Evolutionary conservation across 2,329 filamentous ascomycete genomes (phyloP).

Genomic region (Botrytis hyacinthi): DNA sequence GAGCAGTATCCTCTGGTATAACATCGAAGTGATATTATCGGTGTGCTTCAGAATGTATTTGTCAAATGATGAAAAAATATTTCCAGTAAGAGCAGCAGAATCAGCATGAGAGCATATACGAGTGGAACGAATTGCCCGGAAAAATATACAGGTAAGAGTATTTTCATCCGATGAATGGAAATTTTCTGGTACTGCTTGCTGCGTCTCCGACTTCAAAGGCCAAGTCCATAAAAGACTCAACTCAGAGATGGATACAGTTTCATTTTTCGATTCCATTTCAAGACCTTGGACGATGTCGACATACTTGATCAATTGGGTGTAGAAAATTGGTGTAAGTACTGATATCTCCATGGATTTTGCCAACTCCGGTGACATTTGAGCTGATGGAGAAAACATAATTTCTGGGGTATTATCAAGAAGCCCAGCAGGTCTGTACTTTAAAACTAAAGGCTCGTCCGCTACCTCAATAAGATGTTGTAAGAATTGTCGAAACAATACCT

Average conservation of each 20-base stretch:
- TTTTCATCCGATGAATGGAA: neutral
- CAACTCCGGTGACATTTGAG: conserved; percentile 24
- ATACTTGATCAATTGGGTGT: conserved; percentile 64
- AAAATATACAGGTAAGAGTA: neutral
- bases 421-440: conserved; percentile 56
- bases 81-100: neutral
- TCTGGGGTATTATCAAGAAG: conserved; percentile 42
- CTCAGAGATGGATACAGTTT: conserved; percentile 1
- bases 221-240: neutral
- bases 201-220: neutral
- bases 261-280: neutral
- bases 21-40: neutral
- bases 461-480: conserved; percentile 50
- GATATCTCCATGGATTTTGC: conserved; percentile 50
- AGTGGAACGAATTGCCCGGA: neutral
- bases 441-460: conserved; percentile 44
- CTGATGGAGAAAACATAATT: conserved; percentile 41
- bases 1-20: conserved; percentile 1
- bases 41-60: neutral
- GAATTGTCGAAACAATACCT: conserved; percentile 49
- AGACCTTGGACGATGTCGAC: conserved; percentile 33
- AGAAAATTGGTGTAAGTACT: conserved; percentile 64
- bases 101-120: neutral
- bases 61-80: conserved; percentile 1
- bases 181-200: neutral